Percentiles rank a stretch among this genome's conserved stretches.
These are phyloP conservation scores for Rhodomyrtus tomentosa DNA, from an alignment of 345 rosid genomes.

Conservation along the genomic window DNA sequence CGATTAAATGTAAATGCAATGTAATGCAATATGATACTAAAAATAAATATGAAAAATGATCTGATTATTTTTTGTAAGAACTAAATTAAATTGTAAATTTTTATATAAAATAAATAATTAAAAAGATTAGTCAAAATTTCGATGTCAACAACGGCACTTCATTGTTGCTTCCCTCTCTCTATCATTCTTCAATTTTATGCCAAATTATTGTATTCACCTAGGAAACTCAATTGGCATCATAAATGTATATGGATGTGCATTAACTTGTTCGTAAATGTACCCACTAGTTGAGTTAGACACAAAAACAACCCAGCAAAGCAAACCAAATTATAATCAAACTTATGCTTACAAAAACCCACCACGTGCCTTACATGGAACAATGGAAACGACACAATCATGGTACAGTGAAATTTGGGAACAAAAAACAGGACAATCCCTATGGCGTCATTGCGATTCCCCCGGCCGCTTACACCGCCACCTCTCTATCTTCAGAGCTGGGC, in stretches of 20 bases:
- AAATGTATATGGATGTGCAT: neutral
- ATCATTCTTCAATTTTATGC: neutral
- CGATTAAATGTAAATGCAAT: too few species aligned
- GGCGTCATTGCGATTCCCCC: neutral
- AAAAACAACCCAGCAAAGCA: neutral
- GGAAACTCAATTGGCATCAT: too few species aligned
- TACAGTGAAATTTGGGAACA: neutral
- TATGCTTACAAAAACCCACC: neutral
- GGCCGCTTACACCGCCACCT: neutral
- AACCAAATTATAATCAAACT: neutral
- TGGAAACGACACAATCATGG: neutral
- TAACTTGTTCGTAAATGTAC: neutral
- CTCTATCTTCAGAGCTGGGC: slow-evolving; percentile 4
- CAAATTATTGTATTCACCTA: neutral
- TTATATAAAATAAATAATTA: too few species aligned
- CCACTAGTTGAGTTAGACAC: neutral
- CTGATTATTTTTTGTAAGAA: too few species aligned
- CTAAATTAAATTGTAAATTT: too few species aligned
- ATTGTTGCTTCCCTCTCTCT: too few species aligned
- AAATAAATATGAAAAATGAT: too few species aligned
- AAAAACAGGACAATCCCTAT: neutral
- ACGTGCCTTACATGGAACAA: neutral
- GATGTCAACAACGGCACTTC: too few species aligned
- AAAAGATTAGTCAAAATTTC: too few species aligned
- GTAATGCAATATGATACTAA: too few species aligned